These are phyloP conservation scores for Peziza echinospora DNA, from an alignment of 495 filamentous ascomycete genomes.

Conservation along the genomic window DNA sequence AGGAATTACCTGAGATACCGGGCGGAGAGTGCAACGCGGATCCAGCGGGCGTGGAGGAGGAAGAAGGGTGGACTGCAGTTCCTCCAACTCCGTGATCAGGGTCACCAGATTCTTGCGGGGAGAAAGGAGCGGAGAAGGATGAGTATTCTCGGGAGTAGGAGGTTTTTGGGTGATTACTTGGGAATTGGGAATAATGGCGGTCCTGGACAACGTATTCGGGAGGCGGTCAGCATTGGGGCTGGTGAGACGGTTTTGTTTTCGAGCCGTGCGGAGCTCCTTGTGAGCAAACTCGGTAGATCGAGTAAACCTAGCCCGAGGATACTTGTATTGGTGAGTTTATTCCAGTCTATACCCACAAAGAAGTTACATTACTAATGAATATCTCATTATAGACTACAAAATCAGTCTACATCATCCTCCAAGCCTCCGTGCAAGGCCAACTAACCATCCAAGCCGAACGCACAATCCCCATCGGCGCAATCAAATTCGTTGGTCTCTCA, in stretches of 20 bases:
- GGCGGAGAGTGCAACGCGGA: constrained; percentile 75
- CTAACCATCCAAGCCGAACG: constrained; percentile 59
- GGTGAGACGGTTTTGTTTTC: constrained; percentile 70
- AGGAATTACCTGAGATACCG: constrained; percentile 84
- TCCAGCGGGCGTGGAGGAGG: constrained; percentile 88
- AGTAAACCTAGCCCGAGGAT: constrained; percentile 79
- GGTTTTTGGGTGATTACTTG: constrained; percentile 91
- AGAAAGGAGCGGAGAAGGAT: constrained; percentile 81
- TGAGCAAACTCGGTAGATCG: constrained; percentile 86
- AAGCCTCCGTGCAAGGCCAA: constrained; percentile 63
- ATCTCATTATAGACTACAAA: constrained; percentile 37
- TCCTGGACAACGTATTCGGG: constrained; percentile 60
- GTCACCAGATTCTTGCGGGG: constrained; percentile 60
- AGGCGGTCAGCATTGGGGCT: constrained; percentile 35
- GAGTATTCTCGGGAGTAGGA: constrained; percentile 69
- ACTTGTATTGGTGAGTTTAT: constrained; percentile 47
- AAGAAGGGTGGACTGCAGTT: constrained; percentile 72
- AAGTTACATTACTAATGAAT: not conserved
- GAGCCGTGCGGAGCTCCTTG: constrained; percentile 65
- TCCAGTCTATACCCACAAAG: too few relatives aligned
- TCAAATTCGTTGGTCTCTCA: constrained; percentile 65
- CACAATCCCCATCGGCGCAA: constrained; percentile 58
- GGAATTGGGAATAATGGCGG: constrained; percentile 63
- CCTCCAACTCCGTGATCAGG: constrained; percentile 67
- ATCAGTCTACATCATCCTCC: constrained; percentile 70